A percentile compares a stretch with the other conserved stretches of the same genome.
These are phyloP conservation scores for Tremellales sp. DNA, from an alignment of 1,284 basidiomycete genomes.

Conservation along the genomic window DNA sequence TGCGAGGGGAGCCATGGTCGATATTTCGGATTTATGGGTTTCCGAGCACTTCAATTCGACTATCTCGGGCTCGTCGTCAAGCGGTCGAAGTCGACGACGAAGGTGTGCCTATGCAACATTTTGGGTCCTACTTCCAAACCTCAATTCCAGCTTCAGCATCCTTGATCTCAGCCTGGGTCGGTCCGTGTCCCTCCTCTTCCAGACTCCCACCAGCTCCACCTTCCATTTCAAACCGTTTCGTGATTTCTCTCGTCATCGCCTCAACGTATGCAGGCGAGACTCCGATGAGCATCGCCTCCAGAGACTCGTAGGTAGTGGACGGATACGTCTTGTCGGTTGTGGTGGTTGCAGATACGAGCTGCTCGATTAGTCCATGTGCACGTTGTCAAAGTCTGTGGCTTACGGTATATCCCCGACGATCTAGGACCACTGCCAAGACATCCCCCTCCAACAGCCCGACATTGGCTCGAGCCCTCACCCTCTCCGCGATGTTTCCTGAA, in stretches of 20 bases:
- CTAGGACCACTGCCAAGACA: slow-evolving; percentile 25
- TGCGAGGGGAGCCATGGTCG: too few relatives aligned
- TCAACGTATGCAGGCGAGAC: slow-evolving; percentile 30
- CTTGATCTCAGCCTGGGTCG: slow-evolving; percentile 1
- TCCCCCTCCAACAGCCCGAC: slow-evolving; percentile 19
- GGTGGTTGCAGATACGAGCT: slow-evolving; percentile 12
- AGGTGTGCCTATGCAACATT: too few relatives aligned
- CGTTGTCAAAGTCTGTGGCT: slow-evolving; percentile 7
- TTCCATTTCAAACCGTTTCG: slow-evolving; percentile 24
- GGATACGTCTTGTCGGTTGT: slow-evolving; percentile 3
- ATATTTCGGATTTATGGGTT: too few relatives aligned
- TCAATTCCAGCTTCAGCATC: slow-evolving; percentile 3
- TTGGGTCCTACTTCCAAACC: neutral
- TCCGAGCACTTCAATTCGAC: too few relatives aligned
- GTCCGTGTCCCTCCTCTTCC: neutral
- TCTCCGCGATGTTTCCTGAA: slow-evolving; percentile 4
- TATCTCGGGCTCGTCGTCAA: too few relatives aligned
- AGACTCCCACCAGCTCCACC: slow-evolving; percentile 1
- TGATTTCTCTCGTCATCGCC: slow-evolving; percentile 37
- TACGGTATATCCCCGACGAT: slow-evolving; percentile 37
- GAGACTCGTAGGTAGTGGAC: slow-evolving; percentile 28
- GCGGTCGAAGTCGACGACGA: too few relatives aligned
- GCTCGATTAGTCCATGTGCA: neutral
- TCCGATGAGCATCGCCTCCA: slow-evolving; percentile 41
- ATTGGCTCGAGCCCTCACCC: slow-evolving; percentile 20